phyloP scores from a whole-genome alignment of 345 rosid genomes.

The Turnera subulata region DNA sequence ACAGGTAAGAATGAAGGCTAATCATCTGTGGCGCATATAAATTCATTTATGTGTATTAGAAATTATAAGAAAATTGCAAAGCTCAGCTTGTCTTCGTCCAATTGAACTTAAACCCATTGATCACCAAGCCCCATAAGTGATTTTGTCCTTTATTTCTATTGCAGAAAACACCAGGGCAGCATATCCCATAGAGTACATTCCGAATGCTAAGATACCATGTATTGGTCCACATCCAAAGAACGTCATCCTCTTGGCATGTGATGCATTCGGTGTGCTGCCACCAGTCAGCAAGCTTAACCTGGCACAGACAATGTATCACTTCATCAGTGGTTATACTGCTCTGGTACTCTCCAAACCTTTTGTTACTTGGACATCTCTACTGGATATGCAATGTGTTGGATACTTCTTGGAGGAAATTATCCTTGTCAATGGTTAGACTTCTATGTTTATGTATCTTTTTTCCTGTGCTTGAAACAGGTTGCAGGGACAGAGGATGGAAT shows the following conservation, averaged over 20 bases:
- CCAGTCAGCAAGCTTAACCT: constrained; percentile 35
- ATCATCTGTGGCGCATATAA: too few relatives aligned
- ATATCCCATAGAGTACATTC: constrained; percentile 30
- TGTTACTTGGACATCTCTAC: not conserved
- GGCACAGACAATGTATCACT: constrained; percentile 34
- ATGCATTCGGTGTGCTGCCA: constrained; percentile 36
- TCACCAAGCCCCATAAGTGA: not conserved
- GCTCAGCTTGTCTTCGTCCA: too few relatives aligned
- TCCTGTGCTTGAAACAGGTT: constrained; percentile 11
- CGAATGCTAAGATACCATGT: constrained; percentile 32
- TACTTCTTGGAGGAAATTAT: too few relatives aligned
- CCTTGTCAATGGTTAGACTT: too few relatives aligned
- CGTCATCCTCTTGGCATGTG: constrained; percentile 32
- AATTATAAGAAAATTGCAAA: too few relatives aligned
- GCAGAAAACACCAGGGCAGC: constrained; percentile 37
- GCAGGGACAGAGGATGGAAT: constrained; percentile 31
- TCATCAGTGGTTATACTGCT: constrained; percentile 35
- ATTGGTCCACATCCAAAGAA: constrained; percentile 31
- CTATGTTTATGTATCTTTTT: too few relatives aligned
- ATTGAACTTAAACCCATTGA: not conserved
- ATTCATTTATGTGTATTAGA: too few relatives aligned
- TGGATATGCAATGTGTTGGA: too few relatives aligned
- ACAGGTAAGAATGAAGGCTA: constrained; percentile 45
- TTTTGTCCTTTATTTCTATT: not conserved
- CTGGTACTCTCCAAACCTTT: constrained; percentile 18